phyloP scores from a whole-genome alignment of 768 basidiomycete species.

The Suillus luteus region DNA sequence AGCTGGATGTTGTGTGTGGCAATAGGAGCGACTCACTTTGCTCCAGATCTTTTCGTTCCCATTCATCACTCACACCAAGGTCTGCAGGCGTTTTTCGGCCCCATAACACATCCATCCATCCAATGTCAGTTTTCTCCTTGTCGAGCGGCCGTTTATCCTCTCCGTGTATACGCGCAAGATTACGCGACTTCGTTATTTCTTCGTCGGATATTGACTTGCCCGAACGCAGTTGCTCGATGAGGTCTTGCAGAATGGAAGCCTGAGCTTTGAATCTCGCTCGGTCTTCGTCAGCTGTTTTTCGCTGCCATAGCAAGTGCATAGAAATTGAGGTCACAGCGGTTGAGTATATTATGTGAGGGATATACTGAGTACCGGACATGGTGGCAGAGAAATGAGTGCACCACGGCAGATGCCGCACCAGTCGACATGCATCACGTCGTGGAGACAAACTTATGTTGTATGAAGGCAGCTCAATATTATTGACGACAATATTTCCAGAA shows the following conservation, averaged over 20 bases:
- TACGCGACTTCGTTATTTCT: slow-evolving; percentile 57
- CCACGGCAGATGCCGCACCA: background rate
- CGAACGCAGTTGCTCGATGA: slow-evolving; percentile 53
- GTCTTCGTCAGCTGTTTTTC: slow-evolving; percentile 52
- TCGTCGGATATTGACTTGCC: slow-evolving; percentile 45
- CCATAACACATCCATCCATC: slow-evolving; percentile 56
- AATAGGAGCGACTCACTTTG: slow-evolving; percentile 34
- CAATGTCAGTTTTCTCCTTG: slow-evolving; percentile 26
- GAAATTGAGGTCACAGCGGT: slow-evolving; percentile 67
- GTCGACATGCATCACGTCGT: background rate
- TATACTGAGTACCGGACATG: slow-evolving; percentile 42
- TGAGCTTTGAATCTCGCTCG: slow-evolving; percentile 56
- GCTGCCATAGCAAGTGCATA: slow-evolving; percentile 62
- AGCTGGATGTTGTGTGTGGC: background rate
- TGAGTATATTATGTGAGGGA: slow-evolving; percentile 67
- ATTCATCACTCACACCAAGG: slow-evolving; percentile 31
- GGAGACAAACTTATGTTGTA: background rate
- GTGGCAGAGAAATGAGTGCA: background rate
- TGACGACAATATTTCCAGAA: background rate
- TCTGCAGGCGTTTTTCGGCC: slow-evolving; percentile 33
- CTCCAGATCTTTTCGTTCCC: slow-evolving; percentile 41
- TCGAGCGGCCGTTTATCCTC: slow-evolving; percentile 17
- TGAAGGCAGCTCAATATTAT: no score
- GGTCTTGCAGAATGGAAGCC: slow-evolving; percentile 62
- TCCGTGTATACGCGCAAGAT: slow-evolving; percentile 47